Percentiles rank a stretch among this genome's conserved stretches.
Conservation (phyloP, 2,329 filamentous ascomycete species). For the Stagonosporopsis vannaccii region DNA sequence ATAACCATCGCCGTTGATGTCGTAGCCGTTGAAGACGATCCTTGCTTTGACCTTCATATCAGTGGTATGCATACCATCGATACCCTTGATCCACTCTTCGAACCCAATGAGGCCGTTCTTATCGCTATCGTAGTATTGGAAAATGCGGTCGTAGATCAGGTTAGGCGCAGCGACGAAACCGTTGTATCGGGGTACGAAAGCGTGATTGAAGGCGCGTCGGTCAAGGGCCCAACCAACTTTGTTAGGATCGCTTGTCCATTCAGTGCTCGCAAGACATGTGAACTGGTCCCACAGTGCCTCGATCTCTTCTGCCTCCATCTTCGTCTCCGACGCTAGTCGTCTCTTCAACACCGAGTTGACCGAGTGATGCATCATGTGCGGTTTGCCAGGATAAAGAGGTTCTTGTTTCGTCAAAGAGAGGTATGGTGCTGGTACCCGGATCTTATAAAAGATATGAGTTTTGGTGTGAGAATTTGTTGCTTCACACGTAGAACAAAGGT, state of each 20-base stretch:
- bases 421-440: slow-evolving; percentile 86
- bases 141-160: slow-evolving; percentile 94
- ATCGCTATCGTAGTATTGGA: slow-evolving; percentile 94
- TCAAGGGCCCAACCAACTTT: slow-evolving; percentile 85
- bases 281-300: slow-evolving; percentile 98
- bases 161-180: slow-evolving; percentile 80
- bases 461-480: slow-evolving; percentile 77
- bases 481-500: slow-evolving; percentile 94
- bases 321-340: slow-evolving; percentile 58
- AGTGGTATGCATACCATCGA: slow-evolving; percentile 67
- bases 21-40: slow-evolving; percentile 85
- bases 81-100: slow-evolving; percentile 84
- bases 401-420: slow-evolving; percentile 76
- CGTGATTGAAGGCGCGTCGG: slow-evolving; percentile 89
- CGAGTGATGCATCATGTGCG: slow-evolving; percentile 71
- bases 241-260: slow-evolving; percentile 83
- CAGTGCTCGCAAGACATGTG: slow-evolving; percentile 87
- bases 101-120: slow-evolving; percentile 90
- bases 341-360: slow-evolving; percentile 73
- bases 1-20: slow-evolving; percentile 86
- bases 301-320: slow-evolving; percentile 80
- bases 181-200: slow-evolving; percentile 85
- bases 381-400: slow-evolving; percentile 63
- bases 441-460: slow-evolving; percentile 96
- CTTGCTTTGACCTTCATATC: slow-evolving; percentile 57